Evolutionary conservation across 352 stramenopile species (phyloP), one percentile per base, ranked within the genome.

Genomic region (Globisporangium alternatum): DNA sequence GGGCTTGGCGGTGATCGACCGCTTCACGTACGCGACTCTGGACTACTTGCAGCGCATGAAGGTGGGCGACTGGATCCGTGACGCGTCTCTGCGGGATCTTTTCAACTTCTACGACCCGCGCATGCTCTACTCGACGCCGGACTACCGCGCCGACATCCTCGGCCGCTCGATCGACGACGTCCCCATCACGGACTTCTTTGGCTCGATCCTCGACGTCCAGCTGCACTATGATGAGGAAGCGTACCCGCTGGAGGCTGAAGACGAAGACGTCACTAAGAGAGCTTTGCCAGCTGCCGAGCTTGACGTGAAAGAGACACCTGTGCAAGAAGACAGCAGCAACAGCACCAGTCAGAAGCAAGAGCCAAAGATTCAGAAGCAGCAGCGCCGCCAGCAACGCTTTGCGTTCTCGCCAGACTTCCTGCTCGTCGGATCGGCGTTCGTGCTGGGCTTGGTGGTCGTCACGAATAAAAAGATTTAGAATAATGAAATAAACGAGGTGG

Each of bases 11-110:
- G 83, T 97, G 45, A 97, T 97, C 62, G 89, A 97, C 68, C 85
- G 88, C 44, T 97, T 97, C 64, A 96, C 89, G 33, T 97, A 93
- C 61, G 81, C 86, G 30, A 96, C 88, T 55, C 76, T 97, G 17
- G 88, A 97, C 68, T 97, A 93, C 65, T 60, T 97, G 64, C 86
- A 96, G 51, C 83, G 72, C 31, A 88, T 95, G 78, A 90, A 95
- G 62, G 81, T 93, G 8, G 82, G 83, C 33, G 69, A 87, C 56
- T 87, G 78, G 28, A 90, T 90, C 47, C 80, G 73, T 39, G 89
- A 83, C 21, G 80, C 68, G 7, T 91, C 75, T 0, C 63, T 95
- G 21, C 68, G 70, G 3, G 82, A 96, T 47, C 69, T 95, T 21
- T 95, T 94, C 64, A 79, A 72, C 55, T 91, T 90, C 54, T 94